Evolutionary conservation across 148 eudicot species (phyloP).

Genomic region (Amaranthus cruentus): DNA sequence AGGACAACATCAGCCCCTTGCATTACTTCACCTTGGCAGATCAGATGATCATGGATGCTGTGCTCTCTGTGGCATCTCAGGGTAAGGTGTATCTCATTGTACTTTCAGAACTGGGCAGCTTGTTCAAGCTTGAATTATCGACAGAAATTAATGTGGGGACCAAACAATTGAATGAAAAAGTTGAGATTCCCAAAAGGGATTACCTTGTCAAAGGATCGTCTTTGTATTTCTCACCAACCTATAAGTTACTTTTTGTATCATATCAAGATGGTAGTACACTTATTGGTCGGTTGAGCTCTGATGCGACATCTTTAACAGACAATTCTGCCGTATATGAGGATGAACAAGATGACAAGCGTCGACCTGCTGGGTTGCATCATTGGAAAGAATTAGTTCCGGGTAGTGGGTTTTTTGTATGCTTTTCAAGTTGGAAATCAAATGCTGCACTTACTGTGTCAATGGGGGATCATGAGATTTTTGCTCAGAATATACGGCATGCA

Average conservation of each 20-base stretch:
- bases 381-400: conserved; percentile 85
- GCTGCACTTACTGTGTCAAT: conserved; percentile 71
- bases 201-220: conserved; percentile 66
- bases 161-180: conserved; percentile 64
- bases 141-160: conserved; percentile 69
- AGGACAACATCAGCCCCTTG: conserved; percentile 92
- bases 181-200: conserved; percentile 49
- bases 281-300: conserved; percentile 66
- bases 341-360: conserved; percentile 70
- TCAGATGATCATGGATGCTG: conserved; percentile 77
- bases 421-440: conserved; percentile 73
- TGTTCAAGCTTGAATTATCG: conserved; percentile 81
- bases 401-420: conserved; percentile 84
- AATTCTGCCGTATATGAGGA: conserved; percentile 59
- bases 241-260: conserved; percentile 70
- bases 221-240: conserved; percentile 73
- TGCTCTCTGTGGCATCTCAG: conserved; percentile 66
- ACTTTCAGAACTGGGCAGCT: conserved; percentile 76
- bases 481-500: conserved; percentile 79
- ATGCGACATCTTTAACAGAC: conserved; percentile 66
- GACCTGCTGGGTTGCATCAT: conserved; percentile 86
- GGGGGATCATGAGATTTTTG: conserved; percentile 64
- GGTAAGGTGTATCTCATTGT: conserved; percentile 70
- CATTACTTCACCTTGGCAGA: conserved; percentile 85
- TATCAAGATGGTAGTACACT: conserved; percentile 90